phyloP scores from a whole-genome alignment of 1,284 basidiomycete species.

The Irpex sp. region DNA sequence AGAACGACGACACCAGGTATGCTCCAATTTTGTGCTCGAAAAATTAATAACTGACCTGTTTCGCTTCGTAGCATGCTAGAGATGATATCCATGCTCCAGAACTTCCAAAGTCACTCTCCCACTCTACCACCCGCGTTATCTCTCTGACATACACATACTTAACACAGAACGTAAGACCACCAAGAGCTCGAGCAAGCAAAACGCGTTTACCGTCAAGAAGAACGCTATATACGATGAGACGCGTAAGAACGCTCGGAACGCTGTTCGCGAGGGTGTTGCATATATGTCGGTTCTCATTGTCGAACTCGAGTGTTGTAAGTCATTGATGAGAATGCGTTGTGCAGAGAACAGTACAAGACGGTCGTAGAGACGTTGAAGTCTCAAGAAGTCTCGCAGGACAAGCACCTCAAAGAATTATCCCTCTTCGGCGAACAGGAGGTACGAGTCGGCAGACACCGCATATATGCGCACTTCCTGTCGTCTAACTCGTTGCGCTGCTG shows the following conservation, averaged over 20 bases:
- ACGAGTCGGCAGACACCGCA: background rate
- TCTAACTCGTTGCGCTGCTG: background rate
- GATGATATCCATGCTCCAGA: conserved; percentile 29
- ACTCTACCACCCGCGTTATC: background rate
- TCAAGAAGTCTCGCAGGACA: conserved; percentile 23
- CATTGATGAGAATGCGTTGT: background rate
- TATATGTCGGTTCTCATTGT: conserved; percentile 21
- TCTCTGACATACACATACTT: background rate
- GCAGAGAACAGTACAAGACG: conserved; percentile 26
- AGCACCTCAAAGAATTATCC: conserved; percentile 20
- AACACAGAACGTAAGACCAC: conserved; percentile 27
- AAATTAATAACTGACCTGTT: background rate
- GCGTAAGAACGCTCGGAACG: conserved; percentile 23
- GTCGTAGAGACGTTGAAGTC: conserved; percentile 23
- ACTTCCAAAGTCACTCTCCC: conserved; percentile 26
- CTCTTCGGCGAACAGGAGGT: conserved; percentile 27
- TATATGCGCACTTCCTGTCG: background rate
- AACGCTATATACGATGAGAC: conserved; percentile 23
- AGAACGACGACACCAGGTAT: background rate
- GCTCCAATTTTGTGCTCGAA: background rate
- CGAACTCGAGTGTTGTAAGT: too few relatives aligned
- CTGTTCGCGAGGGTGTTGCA: conserved; percentile 24
- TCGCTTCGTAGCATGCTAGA: conserved; percentile 22
- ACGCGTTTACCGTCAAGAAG: conserved; percentile 29
- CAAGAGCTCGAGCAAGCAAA: conserved; percentile 24